Evolutionary conservation across 805 yeast genomes (phyloP), one percentile per base, ranked within the genome.

Genomic region (Barnettozyma vustinii): DNA sequence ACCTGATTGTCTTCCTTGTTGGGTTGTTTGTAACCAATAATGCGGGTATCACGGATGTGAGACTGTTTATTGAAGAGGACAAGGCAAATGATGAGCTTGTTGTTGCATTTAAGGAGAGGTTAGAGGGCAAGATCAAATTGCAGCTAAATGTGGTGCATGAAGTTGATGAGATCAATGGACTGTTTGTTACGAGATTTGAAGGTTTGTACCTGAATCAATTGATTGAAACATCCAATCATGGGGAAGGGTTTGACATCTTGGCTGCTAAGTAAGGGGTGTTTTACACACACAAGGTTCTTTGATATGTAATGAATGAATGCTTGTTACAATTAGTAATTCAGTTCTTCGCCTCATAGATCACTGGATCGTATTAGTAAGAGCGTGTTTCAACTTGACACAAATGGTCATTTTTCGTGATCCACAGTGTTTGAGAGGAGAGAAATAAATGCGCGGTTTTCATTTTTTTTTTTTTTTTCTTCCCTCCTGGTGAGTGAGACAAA

Each of bases 1-100:
- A 46, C 6, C 32, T 49, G 37, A 49, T 49, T 15, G 15, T 46
- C 10, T 49, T 40, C 18, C 30, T 49, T 21, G 39, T 35, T 12
- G 18, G 40, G 6, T 23, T 49, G 37, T 49, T 49, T 9, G 46
- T 49, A 15, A 15, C n/a, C 5, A 49, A 49, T 25, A 46, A 49
- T 30, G 9, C 52, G 9, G 21, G 40, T 12, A 40, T 49, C 12
- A 35, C 35, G 4, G 37, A 43, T 16, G 40, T 49, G 9, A 42
- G 44, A 19, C 18, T 49, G 9, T 43, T 36, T 13, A 19, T 40
- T 15, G 36, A 26, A 12, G 26, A n/a, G 10, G 39, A 30, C 9
- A 25, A 40, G 20, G 26, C 30, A 10, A 46, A 43, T 12, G 26
- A 20, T 16, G 44, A 40, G 10, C n/a, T 44, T 6, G 7, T 37